Percentiles rank a stretch among this genome's conserved stretches.
These are phyloP conservation scores for Kalmanozyma brasiliensis DNA, from an alignment of 1,284 basidiomycete species.

Conservation along the genomic window DNA sequence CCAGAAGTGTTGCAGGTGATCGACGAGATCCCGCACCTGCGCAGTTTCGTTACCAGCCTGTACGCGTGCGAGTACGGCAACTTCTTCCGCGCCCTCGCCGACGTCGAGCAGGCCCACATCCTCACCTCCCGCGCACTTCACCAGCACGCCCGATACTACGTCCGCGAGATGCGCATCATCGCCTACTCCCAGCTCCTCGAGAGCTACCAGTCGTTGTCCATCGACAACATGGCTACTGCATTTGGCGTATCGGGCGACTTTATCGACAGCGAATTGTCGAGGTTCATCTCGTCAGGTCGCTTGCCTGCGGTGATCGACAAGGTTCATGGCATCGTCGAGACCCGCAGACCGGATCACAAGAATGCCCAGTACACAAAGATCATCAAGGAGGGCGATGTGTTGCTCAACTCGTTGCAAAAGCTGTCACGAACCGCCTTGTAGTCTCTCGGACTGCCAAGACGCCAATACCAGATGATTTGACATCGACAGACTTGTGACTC, in stretches of 20 bases:
- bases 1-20: constrained; percentile 71
- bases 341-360: constrained; percentile 85
- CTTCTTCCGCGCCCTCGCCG: constrained; percentile 87
- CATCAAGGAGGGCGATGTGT: constrained; percentile 85
- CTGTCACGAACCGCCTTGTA: constrained; percentile 66
- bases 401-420: constrained; percentile 73
- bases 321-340: constrained; percentile 87
- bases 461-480: no score
- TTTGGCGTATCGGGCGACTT: constrained; percentile 92
- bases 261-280: constrained; percentile 85
- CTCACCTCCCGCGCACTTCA: constrained; percentile 85
- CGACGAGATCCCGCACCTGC: constrained; percentile 70
- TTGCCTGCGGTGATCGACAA: constrained; percentile 93
- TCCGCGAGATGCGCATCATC: constrained; percentile 95
- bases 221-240: constrained; percentile 84
- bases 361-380: constrained; percentile 90
- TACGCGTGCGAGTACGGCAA: constrained; percentile 95
- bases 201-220: constrained; percentile 86
- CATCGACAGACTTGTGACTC: no score
- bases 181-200: constrained; percentile 93
- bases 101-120: constrained; percentile 86
- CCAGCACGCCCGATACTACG: constrained; percentile 88
- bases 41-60: constrained; percentile 73
- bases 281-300: constrained; percentile 90
- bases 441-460: neutral